Evolutionary conservation across 805 yeast species (phyloP).

Genomic region (Saccharomycopsis sp.): DNA sequence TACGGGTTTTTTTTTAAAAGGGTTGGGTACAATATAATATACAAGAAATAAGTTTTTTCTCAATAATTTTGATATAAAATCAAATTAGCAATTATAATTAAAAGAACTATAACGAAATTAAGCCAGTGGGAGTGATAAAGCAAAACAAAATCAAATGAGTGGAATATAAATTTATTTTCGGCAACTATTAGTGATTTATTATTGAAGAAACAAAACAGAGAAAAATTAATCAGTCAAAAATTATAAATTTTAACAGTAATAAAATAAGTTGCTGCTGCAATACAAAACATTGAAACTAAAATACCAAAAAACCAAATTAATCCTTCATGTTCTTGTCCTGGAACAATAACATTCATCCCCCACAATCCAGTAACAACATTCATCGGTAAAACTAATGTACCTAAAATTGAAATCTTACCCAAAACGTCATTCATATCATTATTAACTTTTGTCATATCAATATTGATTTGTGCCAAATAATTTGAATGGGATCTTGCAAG

Average conservation of each 20-base stretch:
- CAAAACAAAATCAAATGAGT: no score
- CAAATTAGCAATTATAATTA: no score
- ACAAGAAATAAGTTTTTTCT: no score
- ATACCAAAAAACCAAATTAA: conserved; percentile 58
- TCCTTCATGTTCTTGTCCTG: conserved; percentile 70
- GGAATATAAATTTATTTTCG: no score
- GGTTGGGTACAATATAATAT: no score
- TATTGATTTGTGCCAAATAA: conserved; percentile 91
- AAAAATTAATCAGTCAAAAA: no score
- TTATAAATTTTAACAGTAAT: conserved; percentile 16
- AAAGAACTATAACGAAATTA: no score
- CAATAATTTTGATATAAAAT: no score
- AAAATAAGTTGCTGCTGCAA: conserved; percentile 36
- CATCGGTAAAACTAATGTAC: conserved; percentile 91
- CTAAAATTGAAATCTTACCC: conserved; percentile 85
- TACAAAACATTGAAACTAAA: conserved; percentile 32
- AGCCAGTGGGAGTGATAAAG: no score
- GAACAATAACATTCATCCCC: conserved; percentile 98
- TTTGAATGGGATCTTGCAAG: conserved; percentile 93
- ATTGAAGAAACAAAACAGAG: no score
- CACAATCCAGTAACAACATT: conserved; percentile 93
- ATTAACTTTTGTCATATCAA: conserved; percentile 94
- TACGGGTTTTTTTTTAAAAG: no score
- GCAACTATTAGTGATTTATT: no score
- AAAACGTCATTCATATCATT: conserved; percentile 95